Base-by-base conservation (phyloP, 2,329 filamentous ascomycete species). In the Chaetomium strumarium region DNA sequence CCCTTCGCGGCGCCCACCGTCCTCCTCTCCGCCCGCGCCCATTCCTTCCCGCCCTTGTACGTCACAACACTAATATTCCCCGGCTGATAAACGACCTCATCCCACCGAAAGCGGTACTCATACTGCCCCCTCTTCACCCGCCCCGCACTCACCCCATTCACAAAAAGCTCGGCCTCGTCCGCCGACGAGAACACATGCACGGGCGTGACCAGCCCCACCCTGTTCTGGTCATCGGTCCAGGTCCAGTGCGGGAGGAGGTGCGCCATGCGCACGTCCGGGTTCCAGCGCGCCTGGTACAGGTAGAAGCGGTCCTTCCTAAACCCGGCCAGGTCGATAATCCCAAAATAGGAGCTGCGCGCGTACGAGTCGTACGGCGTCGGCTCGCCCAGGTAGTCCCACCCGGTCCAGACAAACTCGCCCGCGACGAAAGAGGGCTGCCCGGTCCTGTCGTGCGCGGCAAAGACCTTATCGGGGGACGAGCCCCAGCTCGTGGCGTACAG, bases 231-330 rank as follows among this genome's bases (percentile, higher is more conserved):
- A n/a, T n/a, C n/a, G n/a, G 75, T 72, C 75, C 76, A 81, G 14
- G 68, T 79, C 78, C 78, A 81, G 59, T 80, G 78, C 2, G 78
- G 78, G 0, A 80, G 68, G 16, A 81, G 73, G 57, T 80, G 76
- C 3, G 75, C 77, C 64, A 74, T 71, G 1, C 58, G 64, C 0
- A 77, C 49, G 14, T 75, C 71, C 0, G 77, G 67, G 2, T 72
- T 66, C 79, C 78, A 81, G 8, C 75, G 72, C 0, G 76, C 63
- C 58, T 80, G 78, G 55, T 81, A 81, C 4, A 80, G 59, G 56
- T 71, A 80, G 62, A 74, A 81, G 1, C 78, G 68, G 53, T 81
- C 77, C 63, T 81, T 81, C 51, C 68, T 70, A 64, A 81, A 81
- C 0, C 78, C 78, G 0, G 78, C 78, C 7, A 81, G 66, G 50